Percentiles rank a stretch among this genome's conserved stretches.
These are phyloP conservation scores for Endogone sp. DNA, from an alignment of 192 early-diverging fungal species.

Conservation along the genomic window DNA sequence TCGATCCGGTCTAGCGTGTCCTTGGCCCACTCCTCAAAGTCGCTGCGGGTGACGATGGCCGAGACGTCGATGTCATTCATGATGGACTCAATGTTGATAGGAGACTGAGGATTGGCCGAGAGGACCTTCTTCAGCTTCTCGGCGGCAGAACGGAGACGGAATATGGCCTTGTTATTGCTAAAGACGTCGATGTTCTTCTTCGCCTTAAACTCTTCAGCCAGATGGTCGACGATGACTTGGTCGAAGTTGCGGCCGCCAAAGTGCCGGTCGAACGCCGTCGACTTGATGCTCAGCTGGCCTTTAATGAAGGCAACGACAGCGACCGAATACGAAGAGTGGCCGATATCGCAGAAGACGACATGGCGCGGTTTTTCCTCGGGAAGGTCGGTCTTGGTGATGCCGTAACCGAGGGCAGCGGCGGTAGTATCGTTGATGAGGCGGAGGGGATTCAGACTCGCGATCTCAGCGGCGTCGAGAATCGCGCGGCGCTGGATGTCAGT, in stretches of 20 bases:
- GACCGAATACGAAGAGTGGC: constrained; percentile 76
- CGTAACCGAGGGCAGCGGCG: constrained; percentile 92
- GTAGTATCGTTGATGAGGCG: constrained; percentile 92
- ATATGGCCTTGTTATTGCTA: constrained; percentile 83
- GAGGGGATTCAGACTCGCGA: constrained; percentile 87
- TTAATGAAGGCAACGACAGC: constrained; percentile 90
- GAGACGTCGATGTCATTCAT: constrained; percentile 95
- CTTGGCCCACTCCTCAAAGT: constrained; percentile 80
- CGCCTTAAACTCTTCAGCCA: constrained; percentile 81
- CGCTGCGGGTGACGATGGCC: constrained; percentile 75
- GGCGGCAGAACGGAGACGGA: constrained; percentile 83
- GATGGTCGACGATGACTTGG: constrained; percentile 82
- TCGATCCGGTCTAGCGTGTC: constrained; percentile 70
- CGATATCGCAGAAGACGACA: constrained; percentile 93
- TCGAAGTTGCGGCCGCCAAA: constrained; percentile 97
- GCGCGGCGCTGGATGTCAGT: constrained; percentile 90
- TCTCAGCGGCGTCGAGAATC: constrained; percentile 80
- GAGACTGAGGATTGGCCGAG: constrained; percentile 85
- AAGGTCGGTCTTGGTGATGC: constrained; percentile 96
- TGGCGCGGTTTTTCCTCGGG: constrained; percentile 90
- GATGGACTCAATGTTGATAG: constrained; percentile 92
- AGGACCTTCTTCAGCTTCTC: constrained; percentile 98
- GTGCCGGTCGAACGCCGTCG: constrained; percentile 88
- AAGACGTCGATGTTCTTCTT: constrained; percentile 96
- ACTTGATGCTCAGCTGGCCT: constrained; percentile 91